Evolutionary conservation across 768 basidiomycete species (phyloP).

Genomic region (Lentinula edodes): DNA sequence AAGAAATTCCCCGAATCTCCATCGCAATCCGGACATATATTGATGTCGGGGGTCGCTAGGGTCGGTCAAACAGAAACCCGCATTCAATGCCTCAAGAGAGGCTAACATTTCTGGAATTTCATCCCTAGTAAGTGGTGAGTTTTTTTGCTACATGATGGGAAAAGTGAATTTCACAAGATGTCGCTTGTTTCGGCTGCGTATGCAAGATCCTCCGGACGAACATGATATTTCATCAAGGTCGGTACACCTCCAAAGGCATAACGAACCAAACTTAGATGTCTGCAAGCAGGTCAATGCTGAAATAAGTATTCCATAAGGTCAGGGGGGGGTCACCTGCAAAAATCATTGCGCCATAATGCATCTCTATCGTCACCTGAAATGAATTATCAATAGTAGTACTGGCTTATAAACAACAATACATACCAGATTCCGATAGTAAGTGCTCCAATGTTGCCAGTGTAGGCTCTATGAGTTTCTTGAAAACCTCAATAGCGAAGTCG

Average conservation of each 20-base stretch:
- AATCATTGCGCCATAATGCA: slow-evolving; percentile 76
- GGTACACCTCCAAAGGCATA: slow-evolving; percentile 74
- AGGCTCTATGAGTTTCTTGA: slow-evolving; percentile 62
- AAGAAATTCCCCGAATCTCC: slow-evolving; percentile 63
- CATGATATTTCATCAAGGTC: slow-evolving; percentile 51
- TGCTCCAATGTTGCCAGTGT: slow-evolving; percentile 49
- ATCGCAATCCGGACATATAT: slow-evolving; percentile 50
- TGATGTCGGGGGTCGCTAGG: slow-evolving; percentile 58
- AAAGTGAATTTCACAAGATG: slow-evolving; percentile 47
- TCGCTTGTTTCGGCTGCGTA: slow-evolving; percentile 49
- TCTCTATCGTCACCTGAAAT: slow-evolving; percentile 40
- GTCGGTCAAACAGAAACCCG: slow-evolving; percentile 66
- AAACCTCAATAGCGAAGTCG: slow-evolving; percentile 64
- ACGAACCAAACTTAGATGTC: slow-evolving; percentile 66
- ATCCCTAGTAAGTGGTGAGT: slow-evolving; percentile 33
- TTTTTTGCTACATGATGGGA: background rate
- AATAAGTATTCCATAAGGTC: background rate
- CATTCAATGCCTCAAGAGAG: slow-evolving; percentile 50
- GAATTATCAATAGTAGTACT: slow-evolving; percentile 6
- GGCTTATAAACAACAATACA: slow-evolving; percentile 9
- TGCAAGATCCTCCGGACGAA: slow-evolving; percentile 42
- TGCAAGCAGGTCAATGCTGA: slow-evolving; percentile 16
- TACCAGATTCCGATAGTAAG: slow-evolving; percentile 46
- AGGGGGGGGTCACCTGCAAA: slow-evolving; percentile 57
- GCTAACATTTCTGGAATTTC: slow-evolving; percentile 79